Conservation (phyloP, 306 rosid genomes). For the Rosa lucieae region DNA sequence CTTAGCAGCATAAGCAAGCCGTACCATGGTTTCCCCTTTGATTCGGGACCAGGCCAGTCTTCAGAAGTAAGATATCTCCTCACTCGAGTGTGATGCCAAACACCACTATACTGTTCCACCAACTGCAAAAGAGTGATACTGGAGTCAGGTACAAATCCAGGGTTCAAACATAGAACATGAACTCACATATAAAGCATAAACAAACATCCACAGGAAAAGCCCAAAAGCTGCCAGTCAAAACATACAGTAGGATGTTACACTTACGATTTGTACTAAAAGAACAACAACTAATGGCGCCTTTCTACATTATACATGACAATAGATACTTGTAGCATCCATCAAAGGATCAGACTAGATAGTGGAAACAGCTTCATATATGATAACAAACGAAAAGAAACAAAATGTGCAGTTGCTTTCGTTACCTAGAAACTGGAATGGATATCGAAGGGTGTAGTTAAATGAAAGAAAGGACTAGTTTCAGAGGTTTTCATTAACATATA, state of each 20-base stretch:
- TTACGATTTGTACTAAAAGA: background rate
- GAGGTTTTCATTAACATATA: background rate
- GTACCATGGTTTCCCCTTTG: constrained; percentile 97
- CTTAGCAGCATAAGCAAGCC: constrained; percentile 91
- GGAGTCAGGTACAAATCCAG: background rate
- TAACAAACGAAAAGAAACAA: background rate
- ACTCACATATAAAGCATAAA: background rate
- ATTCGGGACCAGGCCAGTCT: constrained; percentile 84
- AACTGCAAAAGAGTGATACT: constrained; percentile 46
- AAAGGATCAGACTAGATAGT: background rate
- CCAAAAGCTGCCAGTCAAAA: background rate
- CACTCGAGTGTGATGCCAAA: constrained; percentile 90
- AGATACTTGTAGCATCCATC: background rate
- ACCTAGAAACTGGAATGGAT: background rate
- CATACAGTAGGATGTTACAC: background rate
- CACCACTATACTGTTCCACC: constrained; percentile 66
- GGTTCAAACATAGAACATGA: background rate
- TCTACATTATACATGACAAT: background rate
- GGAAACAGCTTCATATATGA: background rate
- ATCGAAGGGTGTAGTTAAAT: background rate
- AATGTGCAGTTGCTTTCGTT: background rate
- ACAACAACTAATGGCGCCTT: background rate
- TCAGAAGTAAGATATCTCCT: constrained; percentile 88
- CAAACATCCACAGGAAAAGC: background rate
- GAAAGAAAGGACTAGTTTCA: background rate